These are phyloP conservation scores for Neofusicoccum sp. DNA, from an alignment of 2,329 filamentous ascomycete species.

Conservation along the genomic window DNA sequence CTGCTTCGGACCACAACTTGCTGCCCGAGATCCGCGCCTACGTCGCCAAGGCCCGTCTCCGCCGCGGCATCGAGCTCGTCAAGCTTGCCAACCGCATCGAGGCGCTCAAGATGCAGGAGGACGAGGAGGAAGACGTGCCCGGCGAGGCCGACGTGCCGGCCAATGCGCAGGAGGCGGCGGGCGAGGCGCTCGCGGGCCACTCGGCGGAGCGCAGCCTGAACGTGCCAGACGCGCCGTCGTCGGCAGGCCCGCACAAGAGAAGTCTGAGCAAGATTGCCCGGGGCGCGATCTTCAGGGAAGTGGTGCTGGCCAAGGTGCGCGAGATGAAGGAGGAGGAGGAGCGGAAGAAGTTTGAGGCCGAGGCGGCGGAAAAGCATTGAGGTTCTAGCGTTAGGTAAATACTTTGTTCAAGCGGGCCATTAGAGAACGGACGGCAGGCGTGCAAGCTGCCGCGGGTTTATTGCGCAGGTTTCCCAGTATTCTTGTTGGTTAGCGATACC, in stretches of 20 bases:
- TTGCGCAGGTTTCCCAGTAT: slow-evolving; percentile 6
- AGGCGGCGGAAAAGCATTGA: slow-evolving; percentile 41
- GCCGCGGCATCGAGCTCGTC: slow-evolving; percentile 92
- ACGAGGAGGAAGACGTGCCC: slow-evolving; percentile 73
- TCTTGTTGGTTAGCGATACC: slow-evolving; percentile 32
- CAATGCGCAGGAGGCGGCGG: slow-evolving; percentile 61
- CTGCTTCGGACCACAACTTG: slow-evolving; percentile 93
- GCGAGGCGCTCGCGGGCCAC: slow-evolving; percentile 43
- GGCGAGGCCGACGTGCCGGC: slow-evolving; percentile 63
- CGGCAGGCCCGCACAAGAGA: slow-evolving; percentile 43
- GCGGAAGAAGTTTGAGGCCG: slow-evolving; percentile 67
- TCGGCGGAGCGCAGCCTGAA: slow-evolving; percentile 32
- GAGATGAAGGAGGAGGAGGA: slow-evolving; percentile 90
- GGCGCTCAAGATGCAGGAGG: slow-evolving; percentile 88
- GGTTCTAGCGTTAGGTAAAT: not conserved
- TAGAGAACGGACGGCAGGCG: slow-evolving; percentile 12
- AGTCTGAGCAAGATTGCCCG: slow-evolving; percentile 62
- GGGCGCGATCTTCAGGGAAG: slow-evolving; percentile 85
- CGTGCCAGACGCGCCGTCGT: slow-evolving; percentile 29
- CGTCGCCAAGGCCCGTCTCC: slow-evolving; percentile 87
- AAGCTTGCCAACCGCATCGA: slow-evolving; percentile 96
- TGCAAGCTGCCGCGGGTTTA: slow-evolving; percentile 3
- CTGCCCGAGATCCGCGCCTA: slow-evolving; percentile 95
- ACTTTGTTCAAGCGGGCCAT: slow-evolving; percentile 11
- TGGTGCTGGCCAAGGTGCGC: slow-evolving; percentile 89